A percentile compares a stretch with the other conserved stretches of the same genome.
Evolutionary conservation across 169 alveolate genomes (phyloP).

Genomic region (Plasmodium billcollinsi): DNA sequence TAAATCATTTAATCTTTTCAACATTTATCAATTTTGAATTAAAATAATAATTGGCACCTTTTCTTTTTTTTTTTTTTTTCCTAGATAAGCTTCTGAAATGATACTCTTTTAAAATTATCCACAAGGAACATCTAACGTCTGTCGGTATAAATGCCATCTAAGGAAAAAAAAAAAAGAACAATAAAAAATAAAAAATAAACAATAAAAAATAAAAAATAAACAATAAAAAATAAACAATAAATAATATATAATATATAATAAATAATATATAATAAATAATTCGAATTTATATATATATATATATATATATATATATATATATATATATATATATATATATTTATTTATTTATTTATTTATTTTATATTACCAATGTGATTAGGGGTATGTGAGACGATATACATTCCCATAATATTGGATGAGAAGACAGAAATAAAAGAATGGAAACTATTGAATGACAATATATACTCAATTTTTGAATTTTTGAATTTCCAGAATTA

Average conservation of each 20-base stretch:
- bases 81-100: slow-evolving; percentile 42
- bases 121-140: slow-evolving; percentile 60
- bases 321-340: too few species aligned
- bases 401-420: slow-evolving; percentile 59
- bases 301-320: too few species aligned
- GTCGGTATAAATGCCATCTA: slow-evolving; percentile 74
- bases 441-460: slow-evolving; percentile 59
- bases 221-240: too few species aligned
- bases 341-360: too few species aligned
- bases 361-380: slow-evolving; percentile 28
- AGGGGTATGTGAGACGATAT: slow-evolving; percentile 66
- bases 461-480: slow-evolving; percentile 55
- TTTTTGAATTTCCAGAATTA: slow-evolving; percentile 20
- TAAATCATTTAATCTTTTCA: slow-evolving; percentile 46
- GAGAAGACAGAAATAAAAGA: slow-evolving; percentile 71
- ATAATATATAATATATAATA: too few species aligned
- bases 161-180: not conserved
- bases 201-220: too few species aligned
- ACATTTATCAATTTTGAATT: slow-evolving; percentile 28
- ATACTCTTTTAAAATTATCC: slow-evolving; percentile 71
- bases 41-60: slow-evolving; percentile 10
- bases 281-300: too few species aligned
- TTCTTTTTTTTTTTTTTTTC: slow-evolving; percentile 22
- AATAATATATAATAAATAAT: too few species aligned
- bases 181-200: too few species aligned